phyloP scores from a whole-genome alignment of 176 grass and related monocot species.

The Thalia dealbata region DNA sequence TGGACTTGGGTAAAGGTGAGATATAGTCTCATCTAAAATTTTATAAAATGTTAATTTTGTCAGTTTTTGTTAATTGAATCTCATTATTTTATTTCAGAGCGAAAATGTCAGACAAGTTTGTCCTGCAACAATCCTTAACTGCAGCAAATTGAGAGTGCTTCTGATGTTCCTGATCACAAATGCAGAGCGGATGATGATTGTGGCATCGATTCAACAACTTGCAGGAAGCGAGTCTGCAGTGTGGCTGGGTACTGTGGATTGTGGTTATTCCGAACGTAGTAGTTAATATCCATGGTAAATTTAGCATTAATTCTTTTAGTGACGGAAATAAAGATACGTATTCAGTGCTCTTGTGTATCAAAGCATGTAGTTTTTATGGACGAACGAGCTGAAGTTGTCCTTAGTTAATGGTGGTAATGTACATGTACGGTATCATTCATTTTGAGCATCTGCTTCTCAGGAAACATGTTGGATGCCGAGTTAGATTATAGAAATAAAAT shows the following conservation, averaged over 20 bases:
- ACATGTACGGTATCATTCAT: no score
- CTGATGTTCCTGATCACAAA: conserved; percentile 56
- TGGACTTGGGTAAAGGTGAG: conserved; percentile 67
- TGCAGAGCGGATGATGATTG: conserved; percentile 60
- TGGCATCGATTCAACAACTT: conserved; percentile 63
- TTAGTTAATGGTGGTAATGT: no score
- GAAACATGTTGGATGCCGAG: no score
- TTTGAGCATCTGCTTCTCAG: no score
- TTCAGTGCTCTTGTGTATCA: no score
- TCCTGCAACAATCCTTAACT: conserved; percentile 44
- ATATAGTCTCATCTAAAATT: not conserved
- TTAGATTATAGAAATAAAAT: no score
- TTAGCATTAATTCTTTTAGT: not conserved
- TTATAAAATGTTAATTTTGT: not conserved
- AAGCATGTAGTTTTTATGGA: no score
- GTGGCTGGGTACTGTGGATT: conserved; percentile 76
- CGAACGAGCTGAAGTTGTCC: no score
- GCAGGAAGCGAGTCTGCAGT: conserved; percentile 77
- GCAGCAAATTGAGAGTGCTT: conserved; percentile 57
- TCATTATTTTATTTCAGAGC: conserved; percentile 42
- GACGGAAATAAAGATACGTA: not conserved
- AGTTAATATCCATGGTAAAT: not conserved
- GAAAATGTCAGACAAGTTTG: conserved; percentile 49
- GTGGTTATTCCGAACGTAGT: conserved; percentile 34
- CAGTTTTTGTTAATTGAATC: no score